Conservation (phyloP, 2,329 filamentous ascomycete genomes). For the Pestalotiopsis sp. region DNA sequence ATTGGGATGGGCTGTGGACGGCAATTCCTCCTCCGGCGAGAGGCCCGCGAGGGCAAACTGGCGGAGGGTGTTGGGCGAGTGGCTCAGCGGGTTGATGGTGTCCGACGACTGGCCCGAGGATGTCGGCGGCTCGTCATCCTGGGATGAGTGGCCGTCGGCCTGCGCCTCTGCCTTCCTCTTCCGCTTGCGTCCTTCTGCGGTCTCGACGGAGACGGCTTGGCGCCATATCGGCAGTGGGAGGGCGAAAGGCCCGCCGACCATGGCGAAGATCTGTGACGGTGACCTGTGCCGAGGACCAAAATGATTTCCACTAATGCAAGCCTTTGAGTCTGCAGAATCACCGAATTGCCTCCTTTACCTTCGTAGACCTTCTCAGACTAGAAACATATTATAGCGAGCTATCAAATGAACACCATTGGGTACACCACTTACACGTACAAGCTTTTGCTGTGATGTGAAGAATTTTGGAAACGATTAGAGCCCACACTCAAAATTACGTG, state of each 20-base stretch:
- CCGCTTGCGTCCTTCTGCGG: slow-evolving; percentile 17
- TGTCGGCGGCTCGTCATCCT: slow-evolving; percentile 18
- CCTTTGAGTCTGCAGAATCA: not conserved
- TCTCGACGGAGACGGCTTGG: slow-evolving; percentile 23
- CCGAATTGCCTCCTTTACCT: not conserved
- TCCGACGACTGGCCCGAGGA: slow-evolving; percentile 30
- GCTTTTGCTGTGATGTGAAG: not conserved
- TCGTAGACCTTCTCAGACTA: not conserved
- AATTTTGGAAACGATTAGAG: not conserved
- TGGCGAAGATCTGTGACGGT: not conserved
- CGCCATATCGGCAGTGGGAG: slow-evolving; percentile 30
- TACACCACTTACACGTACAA: not conserved
- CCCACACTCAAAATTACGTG: not conserved
- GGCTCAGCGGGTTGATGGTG: slow-evolving; percentile 58
- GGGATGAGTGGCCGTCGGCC: not conserved
- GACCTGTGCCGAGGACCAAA: not conserved
- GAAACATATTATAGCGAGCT: not conserved
- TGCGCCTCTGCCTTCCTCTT: slow-evolving; percentile 33
- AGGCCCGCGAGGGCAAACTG: slow-evolving; percentile 60
- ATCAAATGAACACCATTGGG: not conserved
- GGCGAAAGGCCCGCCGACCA: slow-evolving; percentile 26
- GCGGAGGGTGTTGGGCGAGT: slow-evolving; percentile 51
- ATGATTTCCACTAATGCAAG: not conserved
- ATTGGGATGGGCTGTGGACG: slow-evolving; percentile 35
- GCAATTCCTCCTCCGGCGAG: slow-evolving; percentile 46